Percentiles rank a stretch among this genome's conserved stretches.
These are phyloP conservation scores for Anthracocystis setariae DNA, from an alignment of 1,284 basidiomycete genomes.

Conservation along the genomic window DNA sequence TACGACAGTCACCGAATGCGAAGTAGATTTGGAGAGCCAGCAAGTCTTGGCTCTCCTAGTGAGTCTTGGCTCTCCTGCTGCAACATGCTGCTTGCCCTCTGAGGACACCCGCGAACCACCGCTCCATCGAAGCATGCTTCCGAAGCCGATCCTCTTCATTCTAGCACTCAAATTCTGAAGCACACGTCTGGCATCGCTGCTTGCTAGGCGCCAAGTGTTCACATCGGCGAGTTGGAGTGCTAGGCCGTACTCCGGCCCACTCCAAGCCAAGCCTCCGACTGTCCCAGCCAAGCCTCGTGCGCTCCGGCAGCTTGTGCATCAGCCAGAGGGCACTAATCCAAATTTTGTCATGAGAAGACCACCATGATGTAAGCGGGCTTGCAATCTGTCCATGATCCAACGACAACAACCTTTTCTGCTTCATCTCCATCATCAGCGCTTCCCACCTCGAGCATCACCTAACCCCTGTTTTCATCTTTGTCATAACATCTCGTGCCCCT, in stretches of 20 bases:
- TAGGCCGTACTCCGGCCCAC: not conserved
- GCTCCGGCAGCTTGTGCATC: too few species aligned
- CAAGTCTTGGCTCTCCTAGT: not conserved
- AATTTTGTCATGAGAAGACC: not conserved
- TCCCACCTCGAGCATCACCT: too few species aligned
- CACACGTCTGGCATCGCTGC: not conserved
- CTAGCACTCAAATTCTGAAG: too few species aligned
- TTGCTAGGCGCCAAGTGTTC: not conserved
- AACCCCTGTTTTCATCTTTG: too few species aligned
- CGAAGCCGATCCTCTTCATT: too few species aligned
- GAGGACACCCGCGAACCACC: too few species aligned
- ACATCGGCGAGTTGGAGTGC: not conserved
- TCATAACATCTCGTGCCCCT: too few species aligned
- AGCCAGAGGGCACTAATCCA: not conserved
- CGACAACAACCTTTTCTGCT: not conserved
- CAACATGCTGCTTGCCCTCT: too few species aligned
- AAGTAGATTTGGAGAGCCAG: not conserved
- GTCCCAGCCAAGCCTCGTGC: not conserved
- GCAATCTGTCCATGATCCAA: not conserved
- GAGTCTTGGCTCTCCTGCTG: not conserved
- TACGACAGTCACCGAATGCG: not conserved
- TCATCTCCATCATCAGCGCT: too few species aligned
- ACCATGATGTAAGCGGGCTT: not conserved
- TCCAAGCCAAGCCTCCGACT: conserved; percentile 2
- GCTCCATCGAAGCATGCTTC: too few species aligned